Conservation (phyloP, 176 grass and related monocot genomes). For the Carex pumila region DNA sequence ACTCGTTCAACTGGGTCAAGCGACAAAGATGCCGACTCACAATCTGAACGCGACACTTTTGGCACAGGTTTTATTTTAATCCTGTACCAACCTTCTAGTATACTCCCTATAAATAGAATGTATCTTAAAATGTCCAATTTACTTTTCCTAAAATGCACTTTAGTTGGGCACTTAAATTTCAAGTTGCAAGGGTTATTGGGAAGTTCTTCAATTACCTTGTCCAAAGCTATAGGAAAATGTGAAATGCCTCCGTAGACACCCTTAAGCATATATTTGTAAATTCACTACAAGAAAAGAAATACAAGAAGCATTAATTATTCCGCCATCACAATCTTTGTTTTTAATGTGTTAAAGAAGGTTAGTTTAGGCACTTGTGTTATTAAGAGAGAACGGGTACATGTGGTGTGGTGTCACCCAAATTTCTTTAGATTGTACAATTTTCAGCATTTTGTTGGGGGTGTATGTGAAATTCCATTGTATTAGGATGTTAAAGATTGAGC, state of each 20-base stretch:
- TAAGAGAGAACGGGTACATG: neutral
- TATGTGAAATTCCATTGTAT: neutral
- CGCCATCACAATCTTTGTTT: neutral
- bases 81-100: neutral
- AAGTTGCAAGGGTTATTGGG: neutral
- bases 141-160: neutral
- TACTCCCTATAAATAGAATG: neutral
- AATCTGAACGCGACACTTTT: constrained; percentile 36
- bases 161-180: neutral
- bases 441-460: neutral
- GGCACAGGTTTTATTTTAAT: constrained; percentile 42
- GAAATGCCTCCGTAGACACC: neutral
- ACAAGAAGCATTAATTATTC: neutral
- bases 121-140: neutral
- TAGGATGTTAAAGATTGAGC: neutral
- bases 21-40: constrained; percentile 50
- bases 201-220: neutral
- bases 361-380: neutral
- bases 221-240: neutral
- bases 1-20: constrained; percentile 61
- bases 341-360: no score
- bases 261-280: neutral
- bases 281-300: neutral
- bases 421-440: neutral
- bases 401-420: neutral